Base-by-base conservation (phyloP, 495 filamentous ascomycete genomes). In the Talaromyces liani region DNA sequence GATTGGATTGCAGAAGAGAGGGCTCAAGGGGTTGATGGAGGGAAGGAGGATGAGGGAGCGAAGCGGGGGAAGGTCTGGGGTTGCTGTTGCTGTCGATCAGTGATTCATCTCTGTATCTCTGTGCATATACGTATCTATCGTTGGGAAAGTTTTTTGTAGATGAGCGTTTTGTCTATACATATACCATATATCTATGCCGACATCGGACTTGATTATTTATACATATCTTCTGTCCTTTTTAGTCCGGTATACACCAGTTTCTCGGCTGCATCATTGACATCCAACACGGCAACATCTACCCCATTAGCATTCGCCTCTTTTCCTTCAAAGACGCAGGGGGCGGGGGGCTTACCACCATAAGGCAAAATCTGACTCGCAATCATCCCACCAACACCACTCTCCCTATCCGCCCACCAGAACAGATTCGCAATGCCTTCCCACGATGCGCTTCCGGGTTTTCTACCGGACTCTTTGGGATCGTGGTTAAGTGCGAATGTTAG, bases 1-100 rank as follows among this genome's bases (percentile, higher is more conserved):
- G n/a, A 95, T 98, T 63, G 94, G 94, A 0, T 68, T 98, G 63
- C 94, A 98, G 79, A 98, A 98, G 78, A 80, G 94, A 36, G 94
- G 94, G 0, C 70, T 98, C 62, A 84, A 93, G 56, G 94, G 94
- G 0, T 73, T 98, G 71, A 97, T 98, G 94, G 94, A 98, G 75
- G 94, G 94, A 14, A 79, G 94, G 39, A 82, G 93, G 61, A 86
- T 97, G 79, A 79, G 94, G 58, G 93, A 94, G 68, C 73, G 89
- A 29, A 86, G 81, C 8, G 66, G 60, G 4, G 60, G 41, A 45
- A 62, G 45, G n/a, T 53, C 60, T 33, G 60, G 45, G 16, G 36
- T 60, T 25, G 39, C 60, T 16, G 41, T 29, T 47, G 60, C 45
- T 61, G 58, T 31, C 12, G 58, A 61, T 25, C 58, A 47, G 24